phyloP scores from a whole-genome alignment of 306 rosid species.

The Lupinus albus region DNA sequence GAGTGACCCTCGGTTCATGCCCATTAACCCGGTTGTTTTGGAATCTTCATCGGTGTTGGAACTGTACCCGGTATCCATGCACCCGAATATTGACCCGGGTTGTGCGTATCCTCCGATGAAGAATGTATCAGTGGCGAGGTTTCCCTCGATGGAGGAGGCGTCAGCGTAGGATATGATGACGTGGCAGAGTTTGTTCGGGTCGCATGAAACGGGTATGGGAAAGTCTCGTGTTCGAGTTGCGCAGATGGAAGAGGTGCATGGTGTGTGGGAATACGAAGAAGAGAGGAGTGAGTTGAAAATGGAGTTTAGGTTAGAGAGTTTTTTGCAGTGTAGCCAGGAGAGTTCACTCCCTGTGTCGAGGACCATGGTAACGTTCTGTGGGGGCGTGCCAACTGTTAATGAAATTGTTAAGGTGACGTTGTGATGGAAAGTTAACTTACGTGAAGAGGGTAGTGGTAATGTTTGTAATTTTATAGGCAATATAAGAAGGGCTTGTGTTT shows the following conservation, averaged over 20 bases:
- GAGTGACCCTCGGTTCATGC: conserved; percentile 76
- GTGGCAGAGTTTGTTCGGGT: conserved; percentile 69
- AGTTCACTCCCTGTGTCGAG: conserved; percentile 96
- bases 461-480: conserved; percentile 62
- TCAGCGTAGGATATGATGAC: conserved; percentile 73
- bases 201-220: conserved; percentile 65
- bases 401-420: conserved; percentile 71
- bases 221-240: conserved; percentile 62
- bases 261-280: conserved; percentile 55
- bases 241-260: conserved; percentile 64
- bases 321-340: conserved; percentile 80
- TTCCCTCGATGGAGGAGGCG: conserved; percentile 68
- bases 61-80: conserved; percentile 77
- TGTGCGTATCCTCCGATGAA: conserved; percentile 44
- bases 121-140: conserved; percentile 70
- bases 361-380: conserved; percentile 84
- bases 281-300: conserved; percentile 62
- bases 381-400: conserved; percentile 74
- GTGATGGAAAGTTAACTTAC: conserved; percentile 66
- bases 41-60: conserved; percentile 73
- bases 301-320: conserved; percentile 46
- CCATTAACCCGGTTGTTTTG: conserved; percentile 71
- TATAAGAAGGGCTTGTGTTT: conserved; percentile 27
- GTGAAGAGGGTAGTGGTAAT: conserved; percentile 32
- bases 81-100: conserved; percentile 59